Base-by-base conservation (phyloP, 441 rosid species). In the Melastoma candidum region DNA sequence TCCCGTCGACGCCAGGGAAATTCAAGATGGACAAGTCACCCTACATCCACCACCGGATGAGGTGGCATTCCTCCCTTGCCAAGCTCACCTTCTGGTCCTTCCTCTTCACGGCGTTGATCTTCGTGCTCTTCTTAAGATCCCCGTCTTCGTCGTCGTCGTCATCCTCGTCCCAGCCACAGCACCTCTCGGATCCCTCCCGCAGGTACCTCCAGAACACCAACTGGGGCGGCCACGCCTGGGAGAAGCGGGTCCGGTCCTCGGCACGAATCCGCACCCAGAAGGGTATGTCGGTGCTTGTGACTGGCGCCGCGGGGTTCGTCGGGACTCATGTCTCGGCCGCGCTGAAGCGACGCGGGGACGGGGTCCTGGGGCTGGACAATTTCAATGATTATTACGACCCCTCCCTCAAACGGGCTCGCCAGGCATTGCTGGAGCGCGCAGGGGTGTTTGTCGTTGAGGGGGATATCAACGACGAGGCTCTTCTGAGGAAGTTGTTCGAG, bases 251-350 rank as follows among this genome's bases (percentile, higher is more conserved):
- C 48, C 71, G 77, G 25, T 59, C 81, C 43, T 93, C 99, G 1
- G 95, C 97, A 32, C 66, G 78, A 32, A 57, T 77, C 70, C 82
- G 93, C 10, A 73, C 93, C 44, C 67, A 77, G 1, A 78, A 63
- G 7, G 96, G 88, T 29, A 72, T 89, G 56, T 78, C 84, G 1
- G 95, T 93, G 11, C 68, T 93, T 48, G 99, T 93, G 26, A 93
- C 97, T 8, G 97, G 99, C 32, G 99, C 93, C 4, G 95, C 96
- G 27, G 99, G 97, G n/a, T 93, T 93, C 61, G 95, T 89, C 29
- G 99, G 99, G 1, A 84, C 93, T 44, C 99, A 93, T 63, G 96
- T 86, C 50, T 89, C 96, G 8, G 71, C 85, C 0, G 97, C 96
- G 0, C 68, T 89, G 6, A 93, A 89, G 71, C 81, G 87, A 53